A percentile compares a stretch with the other conserved stretches of the same genome.
phyloP scores from a whole-genome alignment of 768 basidiomycete genomes.

The Lactarius sp. region DNA sequence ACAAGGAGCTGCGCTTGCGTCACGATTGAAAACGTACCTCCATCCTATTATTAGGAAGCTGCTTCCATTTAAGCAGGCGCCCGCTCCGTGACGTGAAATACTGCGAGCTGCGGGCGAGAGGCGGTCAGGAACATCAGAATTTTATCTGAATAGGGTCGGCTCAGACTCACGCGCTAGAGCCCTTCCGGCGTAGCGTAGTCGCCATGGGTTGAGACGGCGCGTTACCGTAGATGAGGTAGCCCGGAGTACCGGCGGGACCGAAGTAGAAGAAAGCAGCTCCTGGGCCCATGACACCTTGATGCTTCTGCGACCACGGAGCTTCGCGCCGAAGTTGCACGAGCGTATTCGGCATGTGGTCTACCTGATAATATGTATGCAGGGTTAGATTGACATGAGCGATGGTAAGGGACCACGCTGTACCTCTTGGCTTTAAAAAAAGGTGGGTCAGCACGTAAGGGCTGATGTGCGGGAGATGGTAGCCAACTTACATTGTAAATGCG shows the following conservation, averaged over 20 bases:
- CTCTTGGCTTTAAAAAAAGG: slow-evolving; percentile 21
- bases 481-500: slow-evolving; percentile 65
- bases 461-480: not conserved
- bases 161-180: slow-evolving; percentile 54
- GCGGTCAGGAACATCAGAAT: slow-evolving; percentile 9
- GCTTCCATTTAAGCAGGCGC: slow-evolving; percentile 68
- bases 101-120: slow-evolving; percentile 46
- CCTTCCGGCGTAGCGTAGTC: slow-evolving; percentile 51
- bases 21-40: slow-evolving; percentile 47
- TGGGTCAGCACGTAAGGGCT: not conserved
- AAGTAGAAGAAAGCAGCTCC: slow-evolving; percentile 71
- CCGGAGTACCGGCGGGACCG: slow-evolving; percentile 56
- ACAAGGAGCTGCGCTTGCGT: not conserved
- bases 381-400: not conserved
- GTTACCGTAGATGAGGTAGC: slow-evolving; percentile 67
- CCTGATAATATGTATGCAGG: slow-evolving; percentile 35
- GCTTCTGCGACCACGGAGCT: slow-evolving; percentile 58
- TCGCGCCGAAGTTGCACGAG: slow-evolving; percentile 64
- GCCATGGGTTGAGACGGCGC: slow-evolving; percentile 53
- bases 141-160: not conserved
- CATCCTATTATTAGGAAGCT: slow-evolving; percentile 53
- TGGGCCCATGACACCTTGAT: slow-evolving; percentile 76
- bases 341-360: slow-evolving; percentile 51
- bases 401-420: not conserved
- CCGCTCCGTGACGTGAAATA: slow-evolving; percentile 71